These are phyloP conservation scores for Aspergillus eucalypticola DNA, from an alignment of 2,329 filamentous ascomycete genomes.

Conservation along the genomic window DNA sequence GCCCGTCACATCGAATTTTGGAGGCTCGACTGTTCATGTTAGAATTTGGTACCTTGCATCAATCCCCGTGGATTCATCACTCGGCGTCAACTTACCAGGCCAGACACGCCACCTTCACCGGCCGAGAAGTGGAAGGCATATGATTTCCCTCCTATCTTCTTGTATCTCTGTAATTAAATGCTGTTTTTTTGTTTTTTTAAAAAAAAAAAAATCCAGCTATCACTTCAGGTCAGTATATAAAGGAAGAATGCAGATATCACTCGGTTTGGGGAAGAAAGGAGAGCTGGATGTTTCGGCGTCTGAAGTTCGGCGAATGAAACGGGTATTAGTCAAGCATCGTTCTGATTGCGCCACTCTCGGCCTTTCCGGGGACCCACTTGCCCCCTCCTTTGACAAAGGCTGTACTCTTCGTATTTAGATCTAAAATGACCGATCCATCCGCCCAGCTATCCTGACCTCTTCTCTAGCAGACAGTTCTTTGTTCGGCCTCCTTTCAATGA, in stretches of 20 bases:
- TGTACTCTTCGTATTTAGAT: no score
- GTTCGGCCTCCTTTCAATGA: no score
- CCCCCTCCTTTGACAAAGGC: no score
- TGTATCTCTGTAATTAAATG: neutral
- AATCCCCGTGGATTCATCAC: no score
- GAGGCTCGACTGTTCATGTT: conserved; percentile 18
- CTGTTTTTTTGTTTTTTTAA: no score
- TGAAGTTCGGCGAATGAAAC: neutral
- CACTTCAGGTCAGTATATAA: neutral
- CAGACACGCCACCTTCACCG: conserved; percentile 24
- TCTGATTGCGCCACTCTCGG: no score
- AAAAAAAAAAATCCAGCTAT: neutral
- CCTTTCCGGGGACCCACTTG: no score
- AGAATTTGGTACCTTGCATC: neutral
- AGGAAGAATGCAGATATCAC: neutral
- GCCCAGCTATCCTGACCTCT: no score
- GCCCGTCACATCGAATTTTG: conserved; percentile 28
- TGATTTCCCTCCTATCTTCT: neutral
- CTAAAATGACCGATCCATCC: no score
- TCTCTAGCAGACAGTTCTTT: no score
- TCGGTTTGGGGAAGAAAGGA: neutral
- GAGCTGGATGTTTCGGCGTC: neutral
- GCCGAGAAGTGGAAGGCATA: neutral
- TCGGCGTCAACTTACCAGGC: conserved; percentile 17
- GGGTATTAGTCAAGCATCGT: no score